Percentiles rank a stretch among this genome's conserved stretches.
Conservation (phyloP, 805 yeast species). For the Yarrowia phangngaensis region DNA sequence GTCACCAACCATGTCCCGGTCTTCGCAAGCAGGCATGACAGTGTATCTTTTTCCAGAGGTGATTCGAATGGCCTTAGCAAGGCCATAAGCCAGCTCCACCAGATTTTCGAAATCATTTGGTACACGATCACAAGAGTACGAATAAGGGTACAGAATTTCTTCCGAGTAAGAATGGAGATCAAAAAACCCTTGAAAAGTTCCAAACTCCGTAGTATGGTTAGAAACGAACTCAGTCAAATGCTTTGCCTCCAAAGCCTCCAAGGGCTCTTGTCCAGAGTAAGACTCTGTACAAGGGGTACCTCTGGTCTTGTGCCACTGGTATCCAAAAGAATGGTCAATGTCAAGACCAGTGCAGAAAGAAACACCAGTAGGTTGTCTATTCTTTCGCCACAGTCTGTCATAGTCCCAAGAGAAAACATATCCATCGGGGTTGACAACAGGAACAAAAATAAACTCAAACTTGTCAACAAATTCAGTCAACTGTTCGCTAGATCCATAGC, state of each 20-base stretch:
- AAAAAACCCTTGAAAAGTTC: constrained; percentile 61
- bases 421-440: constrained; percentile 89
- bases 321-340: constrained; percentile 75
- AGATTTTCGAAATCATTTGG: constrained; percentile 81
- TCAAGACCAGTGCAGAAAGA: constrained; percentile 77
- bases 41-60: constrained; percentile 61
- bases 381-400: constrained; percentile 86
- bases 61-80: constrained; percentile 66
- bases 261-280: constrained; percentile 70
- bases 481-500: constrained; percentile 34
- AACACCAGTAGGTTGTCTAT: constrained; percentile 67
- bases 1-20: constrained; percentile 41
- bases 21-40: constrained; percentile 75
- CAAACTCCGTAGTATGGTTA: constrained; percentile 33
- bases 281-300: constrained; percentile 71
- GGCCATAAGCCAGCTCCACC: constrained; percentile 75
- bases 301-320: constrained; percentile 52
- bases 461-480: constrained; percentile 50
- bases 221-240: constrained; percentile 29
- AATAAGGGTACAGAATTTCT: constrained; percentile 77
- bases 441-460: constrained; percentile 71
- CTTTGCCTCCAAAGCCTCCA: constrained; percentile 58
- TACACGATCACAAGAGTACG: constrained; percentile 64
- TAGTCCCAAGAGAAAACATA: constrained; percentile 75
- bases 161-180: constrained; percentile 86